These are phyloP conservation scores for Aphanomyces astaci DNA, from an alignment of 352 stramenopile species.

Conservation along the genomic window DNA sequence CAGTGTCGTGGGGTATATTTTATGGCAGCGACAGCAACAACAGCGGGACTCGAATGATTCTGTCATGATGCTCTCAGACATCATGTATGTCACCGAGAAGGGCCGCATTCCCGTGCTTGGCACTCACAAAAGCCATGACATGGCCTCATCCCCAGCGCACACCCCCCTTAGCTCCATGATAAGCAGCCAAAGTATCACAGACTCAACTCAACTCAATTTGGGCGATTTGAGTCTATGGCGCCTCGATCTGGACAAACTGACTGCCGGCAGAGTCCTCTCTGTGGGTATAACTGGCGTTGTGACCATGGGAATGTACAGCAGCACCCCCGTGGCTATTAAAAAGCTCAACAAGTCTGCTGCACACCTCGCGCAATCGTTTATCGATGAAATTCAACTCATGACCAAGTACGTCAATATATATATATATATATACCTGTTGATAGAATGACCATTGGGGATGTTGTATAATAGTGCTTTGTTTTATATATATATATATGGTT, in stretches of 20 bases:
- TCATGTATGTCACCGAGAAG: not conserved
- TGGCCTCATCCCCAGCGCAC: not conserved
- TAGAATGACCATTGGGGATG: not conserved
- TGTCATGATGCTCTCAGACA: not conserved
- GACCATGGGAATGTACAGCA: not conserved
- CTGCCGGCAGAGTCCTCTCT: not conserved
- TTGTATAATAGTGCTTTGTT: too few species aligned
- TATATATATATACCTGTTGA: not conserved
- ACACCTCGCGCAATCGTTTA: not conserved
- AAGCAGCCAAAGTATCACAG: not conserved
- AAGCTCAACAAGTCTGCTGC: not conserved
- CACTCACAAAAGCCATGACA: not conserved
- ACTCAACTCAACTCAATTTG: not conserved
- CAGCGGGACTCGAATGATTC: not conserved
- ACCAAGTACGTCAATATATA: conserved; percentile 11
- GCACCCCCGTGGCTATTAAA: not conserved
- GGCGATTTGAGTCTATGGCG: conserved; percentile 6
- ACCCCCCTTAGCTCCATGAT: not conserved
- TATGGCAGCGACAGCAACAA: not conserved
- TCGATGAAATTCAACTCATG: conserved; percentile 14
- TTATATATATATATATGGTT: not conserved
- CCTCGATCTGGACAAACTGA: not conserved
- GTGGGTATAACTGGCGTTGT: not conserved
- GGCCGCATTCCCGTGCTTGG: not conserved
- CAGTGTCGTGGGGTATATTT: not conserved